Evolutionary conservation across 2,329 filamentous ascomycete species (phyloP).

Genomic region (Colletotrichum gloeosporioides): DNA sequence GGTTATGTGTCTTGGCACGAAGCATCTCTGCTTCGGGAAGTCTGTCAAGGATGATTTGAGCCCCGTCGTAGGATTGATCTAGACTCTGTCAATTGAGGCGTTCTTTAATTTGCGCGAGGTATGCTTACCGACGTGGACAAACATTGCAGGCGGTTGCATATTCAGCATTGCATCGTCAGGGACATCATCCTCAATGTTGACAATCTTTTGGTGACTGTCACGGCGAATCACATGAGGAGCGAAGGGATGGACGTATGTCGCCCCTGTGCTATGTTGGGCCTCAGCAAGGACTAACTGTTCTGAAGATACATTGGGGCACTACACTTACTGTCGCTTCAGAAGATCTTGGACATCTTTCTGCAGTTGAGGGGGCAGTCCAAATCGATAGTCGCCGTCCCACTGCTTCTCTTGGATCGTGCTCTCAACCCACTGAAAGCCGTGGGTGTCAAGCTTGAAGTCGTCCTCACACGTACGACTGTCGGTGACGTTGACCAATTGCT

Average conservation of each 20-base stretch:
- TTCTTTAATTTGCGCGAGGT: accelerated
- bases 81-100: accelerated
- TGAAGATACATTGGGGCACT: background rate
- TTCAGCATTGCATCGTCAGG: background rate
- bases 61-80: background rate
- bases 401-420: slow-evolving; percentile 58
- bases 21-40: background rate
- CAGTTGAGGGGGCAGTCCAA: background rate
- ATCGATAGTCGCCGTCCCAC: slow-evolving; percentile 17
- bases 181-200: background rate
- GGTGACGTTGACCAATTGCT: background rate
- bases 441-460: slow-evolving; percentile 62
- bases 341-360: background rate
- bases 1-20: background rate
- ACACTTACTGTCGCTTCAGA: background rate
- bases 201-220: background rate
- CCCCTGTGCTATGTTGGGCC: background rate
- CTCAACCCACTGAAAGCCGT: slow-evolving; percentile 60
- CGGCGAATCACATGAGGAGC: background rate
- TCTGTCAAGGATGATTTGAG: background rate
- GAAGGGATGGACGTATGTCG: background rate
- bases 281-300: accelerated
- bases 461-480: slow-evolving; percentile 37
- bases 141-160: background rate
- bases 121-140: background rate